phyloP scores from a whole-genome alignment of 1,139 yeast genomes.

The Kodamaea ohmeri region DNA sequence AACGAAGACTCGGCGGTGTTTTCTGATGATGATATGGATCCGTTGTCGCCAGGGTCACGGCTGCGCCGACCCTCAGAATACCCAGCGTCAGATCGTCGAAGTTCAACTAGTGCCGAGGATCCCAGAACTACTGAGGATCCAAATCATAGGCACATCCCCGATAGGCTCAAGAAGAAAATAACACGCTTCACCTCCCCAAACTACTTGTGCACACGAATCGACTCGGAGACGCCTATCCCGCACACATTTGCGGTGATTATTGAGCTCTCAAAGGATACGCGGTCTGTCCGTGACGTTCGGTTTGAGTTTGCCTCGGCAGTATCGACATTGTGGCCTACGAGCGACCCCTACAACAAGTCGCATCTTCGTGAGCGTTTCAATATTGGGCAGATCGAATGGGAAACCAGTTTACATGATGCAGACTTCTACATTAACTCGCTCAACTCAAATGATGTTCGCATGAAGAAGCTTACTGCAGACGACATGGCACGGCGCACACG shows the following conservation, averaged over 20 bases:
- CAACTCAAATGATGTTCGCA: slow-evolving; percentile 35
- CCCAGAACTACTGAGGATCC: slow-evolving; percentile 12
- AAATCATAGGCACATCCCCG: slow-evolving; percentile 12
- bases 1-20: slow-evolving; percentile 12
- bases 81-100: slow-evolving; percentile 1
- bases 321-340: slow-evolving; percentile 52
- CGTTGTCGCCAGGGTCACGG: slow-evolving; percentile 5
- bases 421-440: slow-evolving; percentile 45
- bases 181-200: slow-evolving; percentile 35
- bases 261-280: slow-evolving; percentile 37
- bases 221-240: slow-evolving; percentile 43
- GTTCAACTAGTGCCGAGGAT: neutral
- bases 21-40: slow-evolving; percentile 13
- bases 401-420: slow-evolving; percentile 39
- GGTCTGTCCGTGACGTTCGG: slow-evolving; percentile 26
- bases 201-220: slow-evolving; percentile 41
- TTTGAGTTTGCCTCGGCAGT: slow-evolving; percentile 36
- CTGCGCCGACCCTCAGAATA: neutral
- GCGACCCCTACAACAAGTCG: slow-evolving; percentile 47
- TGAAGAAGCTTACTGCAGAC: slow-evolving; percentile 29
- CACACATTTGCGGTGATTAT: slow-evolving; percentile 47
- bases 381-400: slow-evolving; percentile 51
- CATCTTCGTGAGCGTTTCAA: slow-evolving; percentile 46
- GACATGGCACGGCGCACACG: slow-evolving; percentile 39
- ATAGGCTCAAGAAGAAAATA: slow-evolving; percentile 15